phyloP scores from a whole-genome alignment of 1,284 basidiomycete species.

The Xerocomus cyaneibrunnescens region DNA sequence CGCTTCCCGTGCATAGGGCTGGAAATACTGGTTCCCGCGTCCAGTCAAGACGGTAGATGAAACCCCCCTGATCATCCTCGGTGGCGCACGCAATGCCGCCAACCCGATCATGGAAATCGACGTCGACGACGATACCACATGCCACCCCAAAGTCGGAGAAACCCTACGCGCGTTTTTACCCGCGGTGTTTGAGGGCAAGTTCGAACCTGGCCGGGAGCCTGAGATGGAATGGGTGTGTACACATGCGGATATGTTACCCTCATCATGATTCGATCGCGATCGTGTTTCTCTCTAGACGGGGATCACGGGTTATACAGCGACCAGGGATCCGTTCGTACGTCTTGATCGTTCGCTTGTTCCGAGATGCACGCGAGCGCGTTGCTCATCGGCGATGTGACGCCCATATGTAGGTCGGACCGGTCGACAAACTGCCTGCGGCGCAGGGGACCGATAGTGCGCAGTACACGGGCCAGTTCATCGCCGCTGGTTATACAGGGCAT shows the following conservation, averaged over 20 bases:
- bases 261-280: neutral
- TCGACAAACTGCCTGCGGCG: slow-evolving; percentile 37
- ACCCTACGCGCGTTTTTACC: slow-evolving; percentile 60
- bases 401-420: slow-evolving; percentile 66
- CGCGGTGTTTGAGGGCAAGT: slow-evolving; percentile 54
- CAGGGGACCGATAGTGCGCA: slow-evolving; percentile 16
- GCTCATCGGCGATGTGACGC: neutral
- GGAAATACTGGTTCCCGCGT: slow-evolving; percentile 82
- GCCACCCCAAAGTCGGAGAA: slow-evolving; percentile 49
- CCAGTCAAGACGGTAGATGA: slow-evolving; percentile 41
- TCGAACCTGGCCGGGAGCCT: slow-evolving; percentile 44
- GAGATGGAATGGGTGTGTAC: slow-evolving; percentile 73
- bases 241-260: neutral
- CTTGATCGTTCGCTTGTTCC: neutral
- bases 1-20: slow-evolving; percentile 32
- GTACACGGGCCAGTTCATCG: slow-evolving; percentile 65
- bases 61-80: slow-evolving; percentile 66
- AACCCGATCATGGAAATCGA: slow-evolving; percentile 49
- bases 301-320: slow-evolving; percentile 76
- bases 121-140: slow-evolving; percentile 58
- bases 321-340: slow-evolving; percentile 68
- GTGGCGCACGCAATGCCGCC: slow-evolving; percentile 61
- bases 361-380: neutral
- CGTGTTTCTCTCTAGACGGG: slow-evolving; percentile 54
- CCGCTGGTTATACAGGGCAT: slow-evolving; percentile 76